Conservation (phyloP, 2,329 filamentous ascomycete species). For the Aspergillus eucalypticola region DNA sequence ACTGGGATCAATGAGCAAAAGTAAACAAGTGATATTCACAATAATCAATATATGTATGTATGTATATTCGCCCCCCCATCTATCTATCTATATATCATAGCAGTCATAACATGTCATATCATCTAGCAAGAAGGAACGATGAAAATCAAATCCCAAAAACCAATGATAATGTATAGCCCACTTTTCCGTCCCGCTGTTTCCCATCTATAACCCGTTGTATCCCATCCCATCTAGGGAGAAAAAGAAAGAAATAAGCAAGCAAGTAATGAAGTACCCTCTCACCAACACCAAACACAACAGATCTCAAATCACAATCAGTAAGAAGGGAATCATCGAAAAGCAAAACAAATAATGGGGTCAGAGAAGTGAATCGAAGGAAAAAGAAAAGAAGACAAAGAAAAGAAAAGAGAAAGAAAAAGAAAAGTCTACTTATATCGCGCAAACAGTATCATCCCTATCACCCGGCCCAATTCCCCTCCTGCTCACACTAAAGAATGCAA, state of each 20-base stretch:
- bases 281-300: background rate
- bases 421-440: constrained; percentile 10
- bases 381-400: background rate
- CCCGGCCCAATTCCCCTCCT: constrained; percentile 11
- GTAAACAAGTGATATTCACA: too few species aligned
- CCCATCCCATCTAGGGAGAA: background rate
- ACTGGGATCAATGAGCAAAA: too few species aligned
- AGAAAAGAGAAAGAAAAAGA: background rate
- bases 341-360: too few species aligned
- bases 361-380: background rate
- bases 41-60: too few species aligned
- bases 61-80: too few species aligned
- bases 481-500: constrained; percentile 10
- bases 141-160: too few species aligned
- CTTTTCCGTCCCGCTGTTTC: background rate
- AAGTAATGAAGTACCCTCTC: background rate
- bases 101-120: too few species aligned
- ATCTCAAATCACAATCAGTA: background rate
- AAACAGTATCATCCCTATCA: constrained; percentile 8
- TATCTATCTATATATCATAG: too few species aligned
- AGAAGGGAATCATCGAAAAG: too few species aligned
- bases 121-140: too few species aligned
- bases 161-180: too few species aligned
- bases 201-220: background rate
- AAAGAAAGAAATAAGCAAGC: too few species aligned